A percentile compares a stretch with the other conserved stretches of the same genome.
Evolutionary conservation across 768 basidiomycete species (phyloP).

Genomic region (Lactifluus rugatus): DNA sequence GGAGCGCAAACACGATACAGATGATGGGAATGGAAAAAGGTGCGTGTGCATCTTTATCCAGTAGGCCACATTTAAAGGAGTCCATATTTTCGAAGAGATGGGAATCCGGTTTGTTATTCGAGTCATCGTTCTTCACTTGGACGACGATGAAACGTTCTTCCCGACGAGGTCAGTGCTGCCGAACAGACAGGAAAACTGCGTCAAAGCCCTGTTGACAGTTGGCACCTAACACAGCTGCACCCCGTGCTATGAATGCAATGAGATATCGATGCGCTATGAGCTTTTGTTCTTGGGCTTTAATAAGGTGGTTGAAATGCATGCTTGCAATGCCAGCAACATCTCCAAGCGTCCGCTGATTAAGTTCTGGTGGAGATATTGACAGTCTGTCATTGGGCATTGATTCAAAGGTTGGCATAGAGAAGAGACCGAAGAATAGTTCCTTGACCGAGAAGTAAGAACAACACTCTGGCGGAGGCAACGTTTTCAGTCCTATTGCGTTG

Average conservation of each 20-base stretch:
- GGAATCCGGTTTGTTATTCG: neutral
- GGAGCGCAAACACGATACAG: constrained; percentile 33
- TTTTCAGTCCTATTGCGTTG: neutral
- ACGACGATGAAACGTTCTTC: neutral
- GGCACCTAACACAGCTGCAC: neutral
- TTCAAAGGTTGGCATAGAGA: neutral
- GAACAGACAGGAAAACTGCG: neutral
- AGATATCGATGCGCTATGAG: neutral
- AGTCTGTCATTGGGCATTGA: neutral
- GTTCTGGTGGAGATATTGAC: neutral
- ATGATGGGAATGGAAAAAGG: neutral
- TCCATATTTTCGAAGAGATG: neutral
- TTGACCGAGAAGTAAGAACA: neutral
- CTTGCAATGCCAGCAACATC: neutral
- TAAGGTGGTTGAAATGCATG: neutral
- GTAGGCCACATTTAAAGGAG: neutral
- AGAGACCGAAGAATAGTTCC: neutral
- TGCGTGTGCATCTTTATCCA: neutral
- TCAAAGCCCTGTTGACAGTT: neutral
- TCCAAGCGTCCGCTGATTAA: neutral
- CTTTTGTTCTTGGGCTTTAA: neutral
- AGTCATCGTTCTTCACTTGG: neutral
- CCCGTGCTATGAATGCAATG: neutral
- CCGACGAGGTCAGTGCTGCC: neutral
- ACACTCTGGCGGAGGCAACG: neutral